Percentiles rank a stretch among this genome's conserved stretches.
Evolutionary conservation across 495 filamentous ascomycete species (phyloP).

Genomic region (Aspergillus diversus): DNA sequence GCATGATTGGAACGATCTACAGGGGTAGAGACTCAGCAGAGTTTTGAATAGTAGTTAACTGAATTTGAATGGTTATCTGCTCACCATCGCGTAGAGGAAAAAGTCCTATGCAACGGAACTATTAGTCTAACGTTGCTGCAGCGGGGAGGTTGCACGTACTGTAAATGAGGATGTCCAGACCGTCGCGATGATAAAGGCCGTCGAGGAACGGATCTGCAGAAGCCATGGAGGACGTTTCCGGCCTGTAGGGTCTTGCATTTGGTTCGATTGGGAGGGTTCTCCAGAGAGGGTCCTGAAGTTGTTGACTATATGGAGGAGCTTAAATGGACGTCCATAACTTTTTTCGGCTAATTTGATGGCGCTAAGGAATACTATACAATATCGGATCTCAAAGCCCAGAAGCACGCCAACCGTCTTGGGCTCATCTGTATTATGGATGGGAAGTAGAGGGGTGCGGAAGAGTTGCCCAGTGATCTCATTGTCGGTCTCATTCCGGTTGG

Average conservation of each 20-base stretch:
- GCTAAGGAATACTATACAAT: too few relatives aligned
- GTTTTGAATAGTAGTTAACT: neutral
- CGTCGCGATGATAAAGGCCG: constrained; percentile 62
- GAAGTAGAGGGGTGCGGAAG: too few relatives aligned
- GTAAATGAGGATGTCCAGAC: constrained; percentile 67
- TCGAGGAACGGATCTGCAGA: constrained; percentile 59
- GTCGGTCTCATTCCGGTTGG: too few relatives aligned
- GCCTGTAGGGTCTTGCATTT: neutral
- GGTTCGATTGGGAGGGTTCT: neutral
- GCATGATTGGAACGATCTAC: constrained; percentile 63
- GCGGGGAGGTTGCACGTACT: constrained; percentile 55
- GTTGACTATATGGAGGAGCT: too few relatives aligned
- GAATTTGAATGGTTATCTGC: neutral
- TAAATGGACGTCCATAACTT: too few relatives aligned
- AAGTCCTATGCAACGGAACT: constrained; percentile 42
- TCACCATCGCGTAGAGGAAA: constrained; percentile 42
- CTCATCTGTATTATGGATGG: too few relatives aligned
- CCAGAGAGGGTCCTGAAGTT: too few relatives aligned
- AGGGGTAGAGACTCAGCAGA: neutral
- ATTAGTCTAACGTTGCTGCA: constrained; percentile 3
- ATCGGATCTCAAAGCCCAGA: too few relatives aligned
- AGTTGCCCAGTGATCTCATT: too few relatives aligned
- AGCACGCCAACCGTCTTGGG: too few relatives aligned
- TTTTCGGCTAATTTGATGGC: too few relatives aligned
- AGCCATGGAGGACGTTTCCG: constrained; percentile 42